Percentiles rank a stretch among this genome's conserved stretches.
These are phyloP conservation scores for Podospora pseudocomata DNA, from an alignment of 495 filamentous ascomycete species.

Conservation along the genomic window DNA sequence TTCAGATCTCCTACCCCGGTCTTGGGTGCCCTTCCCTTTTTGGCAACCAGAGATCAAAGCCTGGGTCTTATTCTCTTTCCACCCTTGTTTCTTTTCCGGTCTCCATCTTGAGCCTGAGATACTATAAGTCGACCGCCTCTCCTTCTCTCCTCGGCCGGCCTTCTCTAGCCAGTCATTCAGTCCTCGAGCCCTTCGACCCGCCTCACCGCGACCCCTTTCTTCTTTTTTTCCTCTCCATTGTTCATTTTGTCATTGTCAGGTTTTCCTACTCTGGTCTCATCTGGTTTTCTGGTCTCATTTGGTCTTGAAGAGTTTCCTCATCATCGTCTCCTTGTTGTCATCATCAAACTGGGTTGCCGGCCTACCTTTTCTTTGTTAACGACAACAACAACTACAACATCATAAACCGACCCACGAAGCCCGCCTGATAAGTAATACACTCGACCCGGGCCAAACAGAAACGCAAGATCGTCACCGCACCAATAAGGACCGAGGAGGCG, in stretches of 20 bases:
- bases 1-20: conserved; percentile 39
- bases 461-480: conserved; percentile 3
- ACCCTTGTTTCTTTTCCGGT: conserved; percentile 24
- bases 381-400: conserved; percentile 18
- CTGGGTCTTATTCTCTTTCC: conserved; percentile 11
- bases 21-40: conserved; percentile 17
- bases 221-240: conserved; percentile 28
- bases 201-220: conserved; percentile 30
- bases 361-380: conserved; percentile 47
- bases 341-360: conserved; percentile 26
- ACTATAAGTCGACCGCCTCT: conserved; percentile 35
- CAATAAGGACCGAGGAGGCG: conserved; percentile 6
- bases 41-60: conserved; percentile 7
- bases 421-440: conserved; percentile 8
- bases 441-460: not conserved
- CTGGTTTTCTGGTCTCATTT: conserved; percentile 22
- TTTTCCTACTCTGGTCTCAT: conserved; percentile 12
- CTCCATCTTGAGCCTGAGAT: conserved; percentile 20
- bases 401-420: conserved; percentile 20
- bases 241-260: conserved; percentile 25
- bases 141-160: conserved; percentile 24
- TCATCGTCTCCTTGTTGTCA: not conserved
- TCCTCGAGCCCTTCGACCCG: conserved; percentile 32
- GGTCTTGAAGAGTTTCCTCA: not conserved
- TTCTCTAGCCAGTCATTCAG: conserved; percentile 28